Evolutionary conservation across 2,329 filamentous ascomycete species (phyloP).

Genomic region (Pestalotiopsis sp.): DNA sequence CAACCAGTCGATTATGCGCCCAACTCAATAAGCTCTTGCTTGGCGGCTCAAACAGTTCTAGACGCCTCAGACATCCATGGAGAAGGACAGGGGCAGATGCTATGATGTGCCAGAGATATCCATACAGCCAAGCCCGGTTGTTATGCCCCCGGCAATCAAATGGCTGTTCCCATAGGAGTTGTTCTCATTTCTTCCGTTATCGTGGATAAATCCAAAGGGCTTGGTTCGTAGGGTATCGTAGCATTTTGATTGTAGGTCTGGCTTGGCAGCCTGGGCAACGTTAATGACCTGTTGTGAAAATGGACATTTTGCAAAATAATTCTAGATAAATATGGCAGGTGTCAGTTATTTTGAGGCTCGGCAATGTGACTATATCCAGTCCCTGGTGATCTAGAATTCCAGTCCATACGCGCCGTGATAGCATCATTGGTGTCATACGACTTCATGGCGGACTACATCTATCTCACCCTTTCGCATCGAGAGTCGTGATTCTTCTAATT

Average conservation of each 20-base stretch:
- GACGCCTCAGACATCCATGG: neutral
- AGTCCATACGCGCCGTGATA: neutral
- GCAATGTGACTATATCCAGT: neutral
- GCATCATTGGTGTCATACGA: neutral
- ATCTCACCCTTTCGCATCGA: neutral
- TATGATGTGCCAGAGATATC: neutral
- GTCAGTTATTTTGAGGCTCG: neutral
- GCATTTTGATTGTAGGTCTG: neutral
- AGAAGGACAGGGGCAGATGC: neutral
- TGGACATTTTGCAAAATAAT: neutral
- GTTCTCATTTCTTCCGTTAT: neutral
- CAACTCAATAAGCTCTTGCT: neutral
- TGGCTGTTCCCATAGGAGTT: neutral
- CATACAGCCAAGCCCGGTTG: neutral
- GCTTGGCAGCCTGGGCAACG: neutral
- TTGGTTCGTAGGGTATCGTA: neutral
- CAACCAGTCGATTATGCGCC: neutral
- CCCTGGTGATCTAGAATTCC: neutral
- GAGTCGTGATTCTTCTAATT: neutral
- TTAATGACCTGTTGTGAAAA: neutral
- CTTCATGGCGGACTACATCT: neutral
- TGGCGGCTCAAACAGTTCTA: neutral
- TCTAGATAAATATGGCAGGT: neutral
- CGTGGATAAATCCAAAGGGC: neutral
- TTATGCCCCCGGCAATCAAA: neutral